Evolutionary conservation across 306 rosid genomes (phyloP).

Genomic region (Alnus glutinosa): DNA sequence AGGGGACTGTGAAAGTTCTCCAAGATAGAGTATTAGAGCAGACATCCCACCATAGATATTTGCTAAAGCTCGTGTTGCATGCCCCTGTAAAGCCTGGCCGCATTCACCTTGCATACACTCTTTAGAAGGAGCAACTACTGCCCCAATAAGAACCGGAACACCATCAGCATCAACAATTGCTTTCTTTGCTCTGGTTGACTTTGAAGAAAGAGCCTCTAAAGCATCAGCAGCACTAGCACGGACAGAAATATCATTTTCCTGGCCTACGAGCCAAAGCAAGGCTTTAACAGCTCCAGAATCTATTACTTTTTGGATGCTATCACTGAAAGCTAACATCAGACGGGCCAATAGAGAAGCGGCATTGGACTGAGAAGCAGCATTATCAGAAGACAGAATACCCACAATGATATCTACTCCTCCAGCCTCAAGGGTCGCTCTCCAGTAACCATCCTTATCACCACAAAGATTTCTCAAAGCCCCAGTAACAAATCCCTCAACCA

Average conservation of each 20-base stretch:
- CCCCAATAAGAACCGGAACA: constrained; percentile 79
- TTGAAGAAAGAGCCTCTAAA: constrained; percentile 85
- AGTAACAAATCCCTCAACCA: constrained; percentile 90
- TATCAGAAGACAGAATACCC: constrained; percentile 83
- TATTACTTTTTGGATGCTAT: constrained; percentile 89
- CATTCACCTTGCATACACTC: constrained; percentile 86
- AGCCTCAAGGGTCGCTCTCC: constrained; percentile 96
- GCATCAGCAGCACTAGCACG: constrained; percentile 99
- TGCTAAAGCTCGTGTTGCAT: constrained; percentile 80
- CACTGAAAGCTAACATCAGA: constrained; percentile 83
- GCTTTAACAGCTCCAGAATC: constrained; percentile 91
- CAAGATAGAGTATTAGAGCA: constrained; percentile 77
- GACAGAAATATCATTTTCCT: constrained; percentile 78
- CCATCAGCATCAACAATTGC: constrained; percentile 77
- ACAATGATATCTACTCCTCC: constrained; percentile 93
- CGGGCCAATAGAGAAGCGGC: constrained; percentile 97
- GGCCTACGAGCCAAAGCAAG: constrained; percentile 75
- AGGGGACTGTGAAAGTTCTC: constrained; percentile 87
- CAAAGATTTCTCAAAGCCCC: constrained; percentile 98
- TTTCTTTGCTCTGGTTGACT: constrained; percentile 70
- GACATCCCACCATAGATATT: constrained; percentile 96
- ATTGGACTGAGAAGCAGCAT: constrained; percentile 87
- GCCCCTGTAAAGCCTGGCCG: constrained; percentile 80
- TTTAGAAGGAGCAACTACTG: constrained; percentile 95
- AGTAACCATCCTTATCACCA: constrained; percentile 88